Percentiles rank a stretch among this genome's conserved stretches.
These are phyloP conservation scores for Kitagawia praeruptora DNA, from an alignment of 129 eudicot genomes.

Conservation along the genomic window DNA sequence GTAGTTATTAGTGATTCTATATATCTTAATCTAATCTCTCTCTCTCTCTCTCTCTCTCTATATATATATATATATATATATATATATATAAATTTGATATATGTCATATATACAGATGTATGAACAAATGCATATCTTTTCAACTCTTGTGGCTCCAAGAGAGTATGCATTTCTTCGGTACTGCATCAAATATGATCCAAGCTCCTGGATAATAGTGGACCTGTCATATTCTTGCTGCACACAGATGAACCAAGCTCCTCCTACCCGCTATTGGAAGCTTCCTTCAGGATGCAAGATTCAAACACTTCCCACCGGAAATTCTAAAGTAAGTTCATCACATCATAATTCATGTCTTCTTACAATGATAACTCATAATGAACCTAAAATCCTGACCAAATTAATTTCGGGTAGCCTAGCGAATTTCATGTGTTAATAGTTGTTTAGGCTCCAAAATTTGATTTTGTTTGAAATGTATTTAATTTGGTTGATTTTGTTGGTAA, in stretches of 20 bases:
- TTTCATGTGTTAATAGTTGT: no score
- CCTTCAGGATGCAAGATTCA: constrained; percentile 1
- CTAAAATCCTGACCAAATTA: background rate
- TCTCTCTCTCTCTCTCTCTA: no score
- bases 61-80: no score
- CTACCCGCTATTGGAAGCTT: background rate
- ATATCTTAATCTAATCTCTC: background rate
- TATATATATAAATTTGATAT: background rate
- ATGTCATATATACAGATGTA: background rate
- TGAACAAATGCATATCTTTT: background rate
- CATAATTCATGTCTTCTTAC: background rate
- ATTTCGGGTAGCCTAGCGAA: no score
- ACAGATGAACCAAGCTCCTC: background rate
- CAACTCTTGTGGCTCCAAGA: background rate
- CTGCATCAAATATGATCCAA: background rate
- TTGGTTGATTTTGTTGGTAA: no score
- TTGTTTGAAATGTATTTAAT: no score
- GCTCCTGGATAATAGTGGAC: background rate
- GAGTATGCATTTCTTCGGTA: background rate
- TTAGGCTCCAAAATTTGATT: no score
- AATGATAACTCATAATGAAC: no score
- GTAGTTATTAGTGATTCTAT: background rate
- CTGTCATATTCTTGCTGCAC: background rate
- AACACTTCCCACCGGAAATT: background rate
- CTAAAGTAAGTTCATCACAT: background rate